Percentiles rank a stretch among this genome's conserved stretches.
These are phyloP conservation scores for Rhynchosporium secalis DNA, from an alignment of 2,329 filamentous ascomycete species.

Conservation along the genomic window DNA sequence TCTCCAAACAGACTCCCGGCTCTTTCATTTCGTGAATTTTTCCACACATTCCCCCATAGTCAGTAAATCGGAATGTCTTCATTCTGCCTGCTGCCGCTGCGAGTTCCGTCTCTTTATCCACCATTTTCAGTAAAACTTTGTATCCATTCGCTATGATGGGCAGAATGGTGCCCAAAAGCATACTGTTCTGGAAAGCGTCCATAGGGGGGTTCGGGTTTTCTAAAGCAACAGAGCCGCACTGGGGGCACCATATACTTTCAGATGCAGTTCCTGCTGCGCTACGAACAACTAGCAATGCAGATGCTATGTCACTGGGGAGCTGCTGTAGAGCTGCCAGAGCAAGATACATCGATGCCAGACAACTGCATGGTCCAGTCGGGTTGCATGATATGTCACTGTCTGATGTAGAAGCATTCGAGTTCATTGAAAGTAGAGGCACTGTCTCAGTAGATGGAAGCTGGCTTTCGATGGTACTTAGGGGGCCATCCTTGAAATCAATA, in stretches of 20 bases:
- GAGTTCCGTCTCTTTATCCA: constrained; percentile 52
- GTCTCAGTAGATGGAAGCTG: constrained; percentile 3
- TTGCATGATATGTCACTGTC: constrained; percentile 23
- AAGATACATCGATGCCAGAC: constrained; percentile 38
- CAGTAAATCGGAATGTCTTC: constrained; percentile 34
- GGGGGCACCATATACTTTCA: constrained; percentile 51
- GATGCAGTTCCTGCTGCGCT: constrained; percentile 41
- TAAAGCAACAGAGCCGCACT: constrained; percentile 47
- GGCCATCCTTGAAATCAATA: constrained; percentile 30
- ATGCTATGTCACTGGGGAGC: constrained; percentile 35
- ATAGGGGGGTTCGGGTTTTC: constrained; percentile 46
- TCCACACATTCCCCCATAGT: constrained; percentile 36
- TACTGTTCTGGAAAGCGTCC: constrained; percentile 56
- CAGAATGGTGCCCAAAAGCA: constrained; percentile 58
- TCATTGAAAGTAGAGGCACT: constrained; percentile 17
- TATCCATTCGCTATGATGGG: constrained; percentile 60
- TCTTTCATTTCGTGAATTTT: constrained; percentile 19
- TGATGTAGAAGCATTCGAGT: constrained; percentile 25
- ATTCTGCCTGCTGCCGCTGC: constrained; percentile 47
- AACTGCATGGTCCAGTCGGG: constrained; percentile 29
- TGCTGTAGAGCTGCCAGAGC: constrained; percentile 35
- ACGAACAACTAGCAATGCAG: constrained; percentile 34
- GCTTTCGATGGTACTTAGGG: constrained; percentile 17
- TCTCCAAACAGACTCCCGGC: constrained; percentile 26
- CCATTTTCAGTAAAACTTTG: constrained; percentile 52